A percentile compares a stretch with the other conserved stretches of the same genome.
Evolutionary conservation across 371 early-diverging fungal genomes (phyloP).

Genomic region (Apophysomyces sp.): DNA sequence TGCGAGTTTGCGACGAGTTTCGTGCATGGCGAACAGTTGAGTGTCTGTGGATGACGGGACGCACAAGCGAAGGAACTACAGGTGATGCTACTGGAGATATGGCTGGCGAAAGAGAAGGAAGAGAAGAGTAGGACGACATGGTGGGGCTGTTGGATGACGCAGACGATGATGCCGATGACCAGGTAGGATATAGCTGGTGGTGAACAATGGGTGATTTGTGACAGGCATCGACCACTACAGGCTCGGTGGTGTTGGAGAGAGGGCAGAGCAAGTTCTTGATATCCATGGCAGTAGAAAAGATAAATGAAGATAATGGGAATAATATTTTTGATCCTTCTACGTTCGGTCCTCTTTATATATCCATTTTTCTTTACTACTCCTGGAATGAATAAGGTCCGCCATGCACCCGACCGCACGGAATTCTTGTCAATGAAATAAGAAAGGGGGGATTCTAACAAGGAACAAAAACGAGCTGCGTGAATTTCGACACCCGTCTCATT

Average conservation of each 20-base stretch:
- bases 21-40: conserved; percentile 8
- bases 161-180: conserved; percentile 17
- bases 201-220: conserved; percentile 9
- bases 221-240: background rate
- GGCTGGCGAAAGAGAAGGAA: conserved; percentile 10
- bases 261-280: conserved; percentile 36
- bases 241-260: background rate
- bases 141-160: background rate
- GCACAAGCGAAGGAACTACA: conserved; percentile 11
- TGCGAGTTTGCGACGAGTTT: conserved; percentile 30
- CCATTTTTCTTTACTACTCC: background rate
- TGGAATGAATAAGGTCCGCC: background rate
- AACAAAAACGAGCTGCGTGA: background rate
- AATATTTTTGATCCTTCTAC: background rate
- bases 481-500: background rate
- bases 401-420: conserved; percentile 2
- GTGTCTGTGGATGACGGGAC: background rate
- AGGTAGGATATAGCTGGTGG: conserved; percentile 11
- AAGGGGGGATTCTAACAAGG: background rate
- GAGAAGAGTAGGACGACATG: conserved; percentile 16
- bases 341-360: background rate
- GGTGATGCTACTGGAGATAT: conserved; percentile 16
- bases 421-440: background rate
- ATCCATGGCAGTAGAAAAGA: conserved; percentile 23
- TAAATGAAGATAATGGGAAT: background rate